Base-by-base conservation (phyloP, 768 basidiomycete genomes). In the Terana coerulea region DNA sequence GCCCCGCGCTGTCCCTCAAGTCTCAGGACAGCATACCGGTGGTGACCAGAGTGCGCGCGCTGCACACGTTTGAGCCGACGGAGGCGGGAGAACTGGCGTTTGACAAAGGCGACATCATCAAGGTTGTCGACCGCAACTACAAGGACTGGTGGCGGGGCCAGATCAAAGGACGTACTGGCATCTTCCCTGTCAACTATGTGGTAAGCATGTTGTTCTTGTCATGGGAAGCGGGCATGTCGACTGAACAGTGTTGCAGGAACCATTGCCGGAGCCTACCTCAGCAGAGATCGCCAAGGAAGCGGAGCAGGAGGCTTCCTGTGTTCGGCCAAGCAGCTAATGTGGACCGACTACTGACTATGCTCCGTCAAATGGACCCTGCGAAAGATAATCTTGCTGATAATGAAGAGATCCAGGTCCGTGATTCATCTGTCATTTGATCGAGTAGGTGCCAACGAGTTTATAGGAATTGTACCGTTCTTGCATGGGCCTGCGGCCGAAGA, bases 111-210 rank as follows among this genome's bases (percentile, higher is more conserved):
- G 95, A 97, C 57, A 75, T 95, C 40, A 93, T 98, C 73, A 92
- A 93, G 62, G 95, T 98, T 12, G 84, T 98, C 21, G 93, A 97
- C 65, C 81, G 92, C 22, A 88, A 86, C 21, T 95, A 95, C 68
- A 88, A 91, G 60, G 93, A 97, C 64, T 98, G 95, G 95, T 98
- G 94, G 92, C 72, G 91, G 21, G 95, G 95, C 0, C 93, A 97
- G 59, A 67, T 95, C 39, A 88, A 84, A 62, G 94, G 91, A 0
- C 73, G 89, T 52, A 92, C 93, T 2, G 93, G 93, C 37, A 98
- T 98, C 41, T 98, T 98, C 68, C 95, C 95, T 0, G 91, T 95
- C 17, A 97, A 95, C 66, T 97, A 98, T 71, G 92, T 98, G 59
- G 91, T 91, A 60, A 6, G 86, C 77, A 31, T 29, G n/a, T 28